A percentile compares a stretch with the other conserved stretches of the same genome.
phyloP scores from a whole-genome alignment of 495 filamentous ascomycete species.

The Barbatosphaeria neglecta region DNA sequence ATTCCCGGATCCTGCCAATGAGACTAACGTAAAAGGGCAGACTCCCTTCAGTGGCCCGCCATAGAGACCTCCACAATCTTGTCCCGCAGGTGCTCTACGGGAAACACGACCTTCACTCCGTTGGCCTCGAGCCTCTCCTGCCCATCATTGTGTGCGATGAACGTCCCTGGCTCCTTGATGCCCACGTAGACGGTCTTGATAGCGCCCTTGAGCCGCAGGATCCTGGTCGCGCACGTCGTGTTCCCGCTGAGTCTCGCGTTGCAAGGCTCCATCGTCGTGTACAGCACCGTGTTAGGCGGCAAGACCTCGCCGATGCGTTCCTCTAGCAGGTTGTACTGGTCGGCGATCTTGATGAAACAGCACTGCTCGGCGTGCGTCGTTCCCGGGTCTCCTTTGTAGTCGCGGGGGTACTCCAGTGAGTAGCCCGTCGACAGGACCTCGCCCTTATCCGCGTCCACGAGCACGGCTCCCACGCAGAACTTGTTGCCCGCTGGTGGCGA shows the following conservation, averaged over 20 bases:
- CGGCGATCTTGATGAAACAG: constrained; percentile 36
- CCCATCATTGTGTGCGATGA: constrained; percentile 33
- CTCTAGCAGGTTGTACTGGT: constrained; percentile 25
- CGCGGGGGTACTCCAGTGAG: constrained; percentile 48
- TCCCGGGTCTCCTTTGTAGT: constrained; percentile 23
- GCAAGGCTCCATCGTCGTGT: constrained; percentile 85
- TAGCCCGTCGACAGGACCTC: constrained; percentile 63
- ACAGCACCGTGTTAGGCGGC: constrained; percentile 42
- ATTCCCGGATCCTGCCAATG: background rate
- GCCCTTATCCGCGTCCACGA: constrained; percentile 44
- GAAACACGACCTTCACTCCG: constrained; percentile 34
- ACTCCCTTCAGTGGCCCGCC: background rate
- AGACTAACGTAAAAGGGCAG: background rate
- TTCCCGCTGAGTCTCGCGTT: constrained; percentile 59
- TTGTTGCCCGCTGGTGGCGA: constrained; percentile 67
- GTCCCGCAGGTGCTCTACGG: constrained; percentile 36
- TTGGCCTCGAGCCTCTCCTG: constrained; percentile 36
- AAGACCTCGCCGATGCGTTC: constrained; percentile 25
- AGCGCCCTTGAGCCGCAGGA: constrained; percentile 39
- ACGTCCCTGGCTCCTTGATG: constrained; percentile 65
- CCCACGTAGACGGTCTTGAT: constrained; percentile 66
- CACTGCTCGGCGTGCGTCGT: constrained; percentile 34
- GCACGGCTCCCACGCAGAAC: constrained; percentile 71
- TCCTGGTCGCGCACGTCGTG: constrained; percentile 57
- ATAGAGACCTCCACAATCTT: constrained; percentile 55